Evolutionary conservation across 2,329 filamentous ascomycete species (phyloP).

Genomic region (Cordyceps fumosorosea): DNA sequence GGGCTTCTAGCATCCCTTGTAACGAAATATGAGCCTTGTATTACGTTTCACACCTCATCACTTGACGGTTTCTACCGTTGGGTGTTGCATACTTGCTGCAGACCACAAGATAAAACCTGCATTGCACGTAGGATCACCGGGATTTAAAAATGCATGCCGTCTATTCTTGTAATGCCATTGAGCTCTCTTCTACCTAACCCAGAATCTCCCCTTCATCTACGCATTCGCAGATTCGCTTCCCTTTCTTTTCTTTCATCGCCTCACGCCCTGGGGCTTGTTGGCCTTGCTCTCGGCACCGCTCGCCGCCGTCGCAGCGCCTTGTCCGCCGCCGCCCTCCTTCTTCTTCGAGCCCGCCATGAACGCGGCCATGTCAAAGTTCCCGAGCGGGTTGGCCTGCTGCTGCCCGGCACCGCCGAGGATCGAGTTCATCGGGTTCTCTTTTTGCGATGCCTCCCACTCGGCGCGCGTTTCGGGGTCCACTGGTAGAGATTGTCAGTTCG

Average conservation of each 20-base stretch:
- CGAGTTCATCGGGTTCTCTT: slow-evolving; percentile 61
- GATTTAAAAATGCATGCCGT: not conserved
- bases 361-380: slow-evolving; percentile 55
- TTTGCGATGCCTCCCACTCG: slow-evolving; percentile 88
- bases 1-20: not conserved
- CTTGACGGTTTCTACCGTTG: not conserved
- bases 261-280: slow-evolving; percentile 36
- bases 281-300: slow-evolving; percentile 20
- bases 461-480: slow-evolving; percentile 96
- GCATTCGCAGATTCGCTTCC: not conserved
- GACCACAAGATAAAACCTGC: not conserved
- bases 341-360: slow-evolving; percentile 53
- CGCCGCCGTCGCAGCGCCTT: slow-evolving; percentile 15
- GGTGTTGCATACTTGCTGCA: not conserved
- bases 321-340: slow-evolving; percentile 25
- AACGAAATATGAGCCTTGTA: not conserved
- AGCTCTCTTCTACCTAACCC: not conserved
- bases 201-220: not conserved
- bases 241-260: slow-evolving; percentile 21
- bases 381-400: slow-evolving; percentile 36
- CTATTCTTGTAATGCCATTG: not conserved
- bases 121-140: not conserved
- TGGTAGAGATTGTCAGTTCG: slow-evolving; percentile 31
- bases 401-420: slow-evolving; percentile 37
- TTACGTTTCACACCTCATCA: not conserved